These are phyloP conservation scores for Solanum tacnaense DNA, from an alignment of 257 asterid species.

Conservation along the genomic window DNA sequence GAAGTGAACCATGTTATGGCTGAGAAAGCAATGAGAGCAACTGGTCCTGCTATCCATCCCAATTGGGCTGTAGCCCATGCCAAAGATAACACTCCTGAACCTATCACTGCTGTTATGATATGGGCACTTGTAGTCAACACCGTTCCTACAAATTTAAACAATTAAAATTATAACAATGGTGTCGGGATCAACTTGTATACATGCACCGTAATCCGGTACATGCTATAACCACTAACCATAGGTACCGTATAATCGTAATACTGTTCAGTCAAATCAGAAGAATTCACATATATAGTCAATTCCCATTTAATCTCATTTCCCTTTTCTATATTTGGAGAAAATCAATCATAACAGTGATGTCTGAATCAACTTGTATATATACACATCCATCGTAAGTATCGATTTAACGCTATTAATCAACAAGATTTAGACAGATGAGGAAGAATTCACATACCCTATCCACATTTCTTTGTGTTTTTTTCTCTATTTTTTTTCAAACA, in stretches of 20 bases:
- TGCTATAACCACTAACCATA: neutral
- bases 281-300: neutral
- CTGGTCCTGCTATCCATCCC: constrained; percentile 72
- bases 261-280: neutral
- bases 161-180: neutral
- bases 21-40: constrained; percentile 35
- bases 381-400: neutral
- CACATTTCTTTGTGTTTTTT: neutral
- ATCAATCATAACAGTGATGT: neutral
- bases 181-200: neutral
- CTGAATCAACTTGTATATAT: neutral
- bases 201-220: neutral
- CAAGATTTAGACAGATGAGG: neutral
- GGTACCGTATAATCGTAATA: neutral
- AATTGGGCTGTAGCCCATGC: constrained; percentile 74
- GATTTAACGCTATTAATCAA: neutral
- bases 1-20: constrained; percentile 53
- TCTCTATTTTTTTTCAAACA: constrained; percentile 7
- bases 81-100: constrained; percentile 72
- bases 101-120: constrained; percentile 61
- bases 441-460: neutral
- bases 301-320: neutral
- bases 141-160: constrained; percentile 20
- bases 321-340: neutral
- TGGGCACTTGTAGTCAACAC: constrained; percentile 49